Evolutionary conservation across 2,329 filamentous ascomycete species (phyloP).

Genomic region (Ceratocystis variospora): DNA sequence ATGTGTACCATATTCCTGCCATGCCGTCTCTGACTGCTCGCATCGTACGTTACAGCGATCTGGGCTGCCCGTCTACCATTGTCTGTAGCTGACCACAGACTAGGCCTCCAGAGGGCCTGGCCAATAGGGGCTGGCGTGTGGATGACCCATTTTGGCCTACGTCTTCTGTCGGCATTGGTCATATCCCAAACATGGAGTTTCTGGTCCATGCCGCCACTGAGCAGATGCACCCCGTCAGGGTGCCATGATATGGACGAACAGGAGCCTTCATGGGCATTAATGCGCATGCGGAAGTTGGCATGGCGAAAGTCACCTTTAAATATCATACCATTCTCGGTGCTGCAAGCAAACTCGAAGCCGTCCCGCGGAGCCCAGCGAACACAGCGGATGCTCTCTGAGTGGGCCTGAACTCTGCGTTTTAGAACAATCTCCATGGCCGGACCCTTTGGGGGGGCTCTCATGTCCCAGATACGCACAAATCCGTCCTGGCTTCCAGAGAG

Average conservation of each 20-base stretch:
- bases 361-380: conserved; percentile 52
- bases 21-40: conserved; percentile 38
- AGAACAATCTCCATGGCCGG: conserved; percentile 35
- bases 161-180: conserved; percentile 46
- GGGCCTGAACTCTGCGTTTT: conserved; percentile 35
- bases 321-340: conserved; percentile 47
- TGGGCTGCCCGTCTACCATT: conserved; percentile 47
- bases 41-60: conserved; percentile 48
- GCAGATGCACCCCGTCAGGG: conserved; percentile 50
- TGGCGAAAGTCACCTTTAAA: conserved; percentile 52
- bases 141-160: conserved; percentile 50
- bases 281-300: conserved; percentile 40
- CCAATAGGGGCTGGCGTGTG: conserved; percentile 46
- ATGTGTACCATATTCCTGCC: conserved; percentile 48
- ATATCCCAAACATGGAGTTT: conserved; percentile 54
- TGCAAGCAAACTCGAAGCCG: conserved; percentile 49
- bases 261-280: conserved; percentile 48
- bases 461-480: conserved; percentile 47
- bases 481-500: conserved; percentile 52
- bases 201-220: conserved; percentile 49
- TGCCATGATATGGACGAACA: conserved; percentile 53
- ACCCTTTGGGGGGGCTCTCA: conserved; percentile 36
- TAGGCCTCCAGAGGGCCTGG: conserved; percentile 48
- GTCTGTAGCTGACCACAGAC: conserved; percentile 50
- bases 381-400: conserved; percentile 45